Evolutionary conservation across 441 rosid species (phyloP), one percentile per base, ranked within the genome.

Genomic region (Kokia cookei): DNA sequence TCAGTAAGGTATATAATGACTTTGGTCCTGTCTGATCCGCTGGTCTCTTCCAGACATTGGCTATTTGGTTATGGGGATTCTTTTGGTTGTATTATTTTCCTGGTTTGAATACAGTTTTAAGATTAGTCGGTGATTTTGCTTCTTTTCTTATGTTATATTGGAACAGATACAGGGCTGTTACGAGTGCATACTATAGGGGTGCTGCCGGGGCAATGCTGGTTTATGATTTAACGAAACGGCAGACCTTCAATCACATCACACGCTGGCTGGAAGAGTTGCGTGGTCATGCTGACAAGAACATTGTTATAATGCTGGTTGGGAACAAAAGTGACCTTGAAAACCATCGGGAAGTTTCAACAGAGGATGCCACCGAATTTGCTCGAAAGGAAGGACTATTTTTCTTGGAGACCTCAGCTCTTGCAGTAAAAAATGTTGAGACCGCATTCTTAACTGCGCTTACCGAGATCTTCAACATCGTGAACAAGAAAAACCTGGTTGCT

Each of bases 161-260:
- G 71, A 75, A 72, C 92, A 94, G 98, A 73, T 94, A 89, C 76
- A 84, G 90, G 82, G 93, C 93, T 0, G 93, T 89, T 45, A 89
- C 90, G 3, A 89, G 91, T 76, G 93, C 93, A 17, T 89, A 89
- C 71, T 89, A 87, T 73, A 83, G 93, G 76, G 93, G 93, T 65
- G 91, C 93, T 1, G 91, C 86, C 14, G 93, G 93, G 42, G 93
- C 93, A 62, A 87, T 89, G 91, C 78, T 89, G 43, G 93, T 89
- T 73, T 89, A 89, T 0, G 93, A 89, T 65, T 78, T 89, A 4
- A 81, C 87, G 11, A 85, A 82, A 35, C 84, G 83, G 3, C 89
- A 86, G 70, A 83, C 89, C 75, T 89, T 89, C 67, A 90, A 89
- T 12, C 91, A 89, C 73, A 89, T 89, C 53, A 86, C 93, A 19